Conservation (phyloP, 306 rosid species). For the Fragaria ananassa region DNA sequence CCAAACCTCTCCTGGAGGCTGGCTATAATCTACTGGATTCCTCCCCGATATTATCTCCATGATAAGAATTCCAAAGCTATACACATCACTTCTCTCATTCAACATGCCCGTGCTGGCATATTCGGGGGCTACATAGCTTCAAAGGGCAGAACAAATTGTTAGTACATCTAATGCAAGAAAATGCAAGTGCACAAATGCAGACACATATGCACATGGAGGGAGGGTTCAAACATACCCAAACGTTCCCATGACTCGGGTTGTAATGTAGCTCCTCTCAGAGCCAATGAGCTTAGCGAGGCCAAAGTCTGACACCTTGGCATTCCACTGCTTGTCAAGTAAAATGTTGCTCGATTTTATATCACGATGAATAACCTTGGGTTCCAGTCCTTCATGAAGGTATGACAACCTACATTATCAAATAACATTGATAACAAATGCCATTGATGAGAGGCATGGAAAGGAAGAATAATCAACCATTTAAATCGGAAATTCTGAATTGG, state of each 20-base stretch:
- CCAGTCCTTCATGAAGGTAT: constrained; percentile 87
- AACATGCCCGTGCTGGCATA: constrained; percentile 93
- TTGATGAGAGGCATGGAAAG: constrained; percentile 3
- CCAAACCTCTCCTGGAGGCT: constrained; percentile 75
- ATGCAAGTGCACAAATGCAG: constrained; percentile 21
- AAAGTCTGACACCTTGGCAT: constrained; percentile 87
- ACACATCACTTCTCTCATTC: constrained; percentile 81
- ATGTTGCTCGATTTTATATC: constrained; percentile 89
- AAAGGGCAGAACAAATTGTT: constrained; percentile 12
- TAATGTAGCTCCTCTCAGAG: constrained; percentile 68
- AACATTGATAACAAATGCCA: background rate
- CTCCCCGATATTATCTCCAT: constrained; percentile 93
- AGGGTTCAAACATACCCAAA: constrained; percentile 57
- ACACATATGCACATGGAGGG: background rate
- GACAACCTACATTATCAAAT: constrained; percentile 47
- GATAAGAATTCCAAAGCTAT: constrained; percentile 83
- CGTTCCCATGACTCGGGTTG: constrained; percentile 96
- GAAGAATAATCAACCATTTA: background rate
- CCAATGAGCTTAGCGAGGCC: constrained; percentile 91
- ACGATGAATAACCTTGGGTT: constrained; percentile 92
- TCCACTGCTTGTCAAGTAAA: constrained; percentile 82
- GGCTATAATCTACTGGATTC: constrained; percentile 79
- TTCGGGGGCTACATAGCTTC: constrained; percentile 91
- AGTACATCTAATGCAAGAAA: background rate
- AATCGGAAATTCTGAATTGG: constrained; percentile 1